A percentile compares a stretch with the other conserved stretches of the same genome.
Evolutionary conservation across 129 eudicot species (phyloP).

Genomic region (Tanacetum coccineum): DNA sequence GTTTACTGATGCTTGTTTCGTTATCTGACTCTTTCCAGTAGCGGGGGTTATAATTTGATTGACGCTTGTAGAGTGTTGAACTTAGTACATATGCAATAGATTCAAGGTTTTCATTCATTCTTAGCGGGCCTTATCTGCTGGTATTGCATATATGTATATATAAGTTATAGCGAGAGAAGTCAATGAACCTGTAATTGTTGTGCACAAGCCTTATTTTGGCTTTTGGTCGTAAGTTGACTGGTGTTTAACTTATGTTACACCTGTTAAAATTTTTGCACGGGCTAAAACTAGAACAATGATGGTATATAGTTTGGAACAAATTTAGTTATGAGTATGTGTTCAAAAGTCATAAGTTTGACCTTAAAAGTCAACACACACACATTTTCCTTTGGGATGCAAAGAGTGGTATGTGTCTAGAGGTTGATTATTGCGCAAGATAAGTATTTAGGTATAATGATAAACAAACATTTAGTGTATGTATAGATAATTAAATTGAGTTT

Average conservation of each 20-base stretch:
- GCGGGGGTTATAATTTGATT: no score
- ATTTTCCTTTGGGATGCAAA: constrained; percentile 2
- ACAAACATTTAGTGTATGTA: background rate
- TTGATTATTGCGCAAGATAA: background rate
- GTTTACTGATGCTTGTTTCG: no score
- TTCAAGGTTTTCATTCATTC: no score
- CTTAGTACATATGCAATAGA: no score
- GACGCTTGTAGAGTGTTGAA: no score
- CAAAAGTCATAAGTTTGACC: background rate
- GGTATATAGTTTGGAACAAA: background rate
- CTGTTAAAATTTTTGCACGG: background rate
- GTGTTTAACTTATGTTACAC: constrained; percentile 3
- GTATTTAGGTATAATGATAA: background rate
- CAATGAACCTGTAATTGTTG: background rate
- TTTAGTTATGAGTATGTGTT: background rate
- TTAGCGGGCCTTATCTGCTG: no score
- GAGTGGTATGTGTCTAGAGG: background rate
- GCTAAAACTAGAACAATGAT: background rate
- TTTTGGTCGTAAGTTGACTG: constrained; percentile 2
- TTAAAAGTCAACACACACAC: background rate
- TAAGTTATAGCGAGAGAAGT: constrained; percentile 1
- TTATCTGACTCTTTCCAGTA: no score
- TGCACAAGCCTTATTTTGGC: background rate
- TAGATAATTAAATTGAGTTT: background rate
- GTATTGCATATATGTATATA: no score